Evolutionary conservation across 2,329 filamentous ascomycete genomes (phyloP).

Genomic region (Paracoccidioides lutzii): DNA sequence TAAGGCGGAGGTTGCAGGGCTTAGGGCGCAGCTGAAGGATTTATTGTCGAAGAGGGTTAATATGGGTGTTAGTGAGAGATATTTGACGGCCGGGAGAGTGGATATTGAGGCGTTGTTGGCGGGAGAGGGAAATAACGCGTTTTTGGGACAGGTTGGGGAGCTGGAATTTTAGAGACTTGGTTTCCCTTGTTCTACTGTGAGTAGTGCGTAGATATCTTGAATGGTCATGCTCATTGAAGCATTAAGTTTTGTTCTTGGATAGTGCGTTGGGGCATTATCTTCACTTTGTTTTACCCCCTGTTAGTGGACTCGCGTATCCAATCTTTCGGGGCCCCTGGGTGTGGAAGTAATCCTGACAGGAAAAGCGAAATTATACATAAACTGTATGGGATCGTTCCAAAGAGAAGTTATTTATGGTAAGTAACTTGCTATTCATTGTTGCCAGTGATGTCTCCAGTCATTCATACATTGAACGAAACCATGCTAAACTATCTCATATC

Average conservation of each 20-base stretch:
- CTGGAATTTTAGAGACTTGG: constrained; percentile 23
- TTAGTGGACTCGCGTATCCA: no score
- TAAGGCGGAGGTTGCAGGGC: constrained; percentile 58
- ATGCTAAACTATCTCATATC: not conserved
- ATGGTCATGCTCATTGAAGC: not conserved
- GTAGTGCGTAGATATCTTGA: not conserved
- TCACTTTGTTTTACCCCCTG: no score
- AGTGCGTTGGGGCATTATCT: no score
- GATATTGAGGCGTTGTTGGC: constrained; percentile 63
- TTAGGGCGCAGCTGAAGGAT: constrained; percentile 59
- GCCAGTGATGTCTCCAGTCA: no score
- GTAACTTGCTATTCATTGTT: no score
- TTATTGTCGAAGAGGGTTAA: constrained; percentile 65
- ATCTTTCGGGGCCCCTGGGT: no score
- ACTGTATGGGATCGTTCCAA: no score
- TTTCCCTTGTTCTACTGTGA: not conserved
- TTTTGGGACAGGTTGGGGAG: constrained; percentile 46
- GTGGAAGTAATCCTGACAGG: no score
- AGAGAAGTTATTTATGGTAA: no score
- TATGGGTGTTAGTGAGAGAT: constrained; percentile 73
- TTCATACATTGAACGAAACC: no score
- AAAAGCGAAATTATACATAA: no score
- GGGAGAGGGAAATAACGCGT: constrained; percentile 50
- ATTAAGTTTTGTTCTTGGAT: not conserved
- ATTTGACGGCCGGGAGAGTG: constrained; percentile 72